Percentiles rank a stretch among this genome's conserved stretches.
Conservation (phyloP, 1,139 yeast species). For the Hansenula sp. region DNA sequence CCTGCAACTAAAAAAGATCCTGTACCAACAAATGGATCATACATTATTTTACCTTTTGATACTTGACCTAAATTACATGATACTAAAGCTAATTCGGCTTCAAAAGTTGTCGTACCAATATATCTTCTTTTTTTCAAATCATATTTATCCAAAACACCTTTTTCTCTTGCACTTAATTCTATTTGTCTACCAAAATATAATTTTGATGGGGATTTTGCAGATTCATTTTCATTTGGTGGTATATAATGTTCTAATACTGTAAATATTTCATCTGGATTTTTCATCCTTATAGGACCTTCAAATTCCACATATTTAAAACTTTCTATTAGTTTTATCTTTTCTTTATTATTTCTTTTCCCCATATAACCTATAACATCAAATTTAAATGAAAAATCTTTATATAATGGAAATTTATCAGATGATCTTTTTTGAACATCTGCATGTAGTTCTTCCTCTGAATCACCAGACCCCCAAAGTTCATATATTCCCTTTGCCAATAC, state of each 20-base stretch:
- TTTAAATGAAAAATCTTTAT: conserved; percentile 55
- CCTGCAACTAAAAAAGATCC: conserved; percentile 93
- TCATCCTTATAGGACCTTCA: conserved; percentile 75
- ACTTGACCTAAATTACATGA: conserved; percentile 86
- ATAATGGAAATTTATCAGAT: conserved; percentile 21
- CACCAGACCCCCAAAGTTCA: conserved; percentile 81
- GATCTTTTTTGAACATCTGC: conserved; percentile 37
- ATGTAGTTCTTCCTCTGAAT: conserved; percentile 53
- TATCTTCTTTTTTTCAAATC: conserved; percentile 81
- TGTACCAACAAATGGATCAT: conserved; percentile 96
- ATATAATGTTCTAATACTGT: conserved; percentile 72
- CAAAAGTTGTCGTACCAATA: conserved; percentile 96
- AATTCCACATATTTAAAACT: conserved; percentile 66
- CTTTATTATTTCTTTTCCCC: conserved; percentile 53
- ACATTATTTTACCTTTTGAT: conserved; percentile 57
- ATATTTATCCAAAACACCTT: conserved; percentile 63
- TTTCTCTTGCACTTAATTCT: conserved; percentile 57
- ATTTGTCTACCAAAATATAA: conserved; percentile 78
- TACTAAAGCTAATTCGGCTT: conserved; percentile 78
- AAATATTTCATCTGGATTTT: conserved; percentile 69
- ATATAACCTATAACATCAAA: conserved; percentile 77
- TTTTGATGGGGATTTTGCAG: conserved; percentile 48
- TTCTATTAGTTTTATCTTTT: conserved; percentile 64
- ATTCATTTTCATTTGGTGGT: conserved; percentile 40
- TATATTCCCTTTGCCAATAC: conserved; percentile 72